Evolutionary conservation across 495 filamentous ascomycete genomes (phyloP), one percentile per base, ranked within the genome.

Genomic region (Penicillium flavigenum): DNA sequence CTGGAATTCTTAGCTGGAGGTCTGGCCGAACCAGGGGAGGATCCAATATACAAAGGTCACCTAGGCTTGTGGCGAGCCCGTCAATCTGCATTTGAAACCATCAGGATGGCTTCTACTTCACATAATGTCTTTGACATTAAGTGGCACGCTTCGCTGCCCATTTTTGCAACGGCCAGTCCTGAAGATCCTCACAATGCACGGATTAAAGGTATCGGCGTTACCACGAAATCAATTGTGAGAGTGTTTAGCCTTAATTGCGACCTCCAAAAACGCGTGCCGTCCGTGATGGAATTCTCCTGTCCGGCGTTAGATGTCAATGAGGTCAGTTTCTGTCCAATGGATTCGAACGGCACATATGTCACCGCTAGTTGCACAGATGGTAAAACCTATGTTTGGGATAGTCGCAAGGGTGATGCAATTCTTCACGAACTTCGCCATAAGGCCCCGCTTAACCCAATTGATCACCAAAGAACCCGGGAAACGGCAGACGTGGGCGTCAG

Each of bases 351-450:
- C 22, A 76, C 80, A 26, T 87, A 92, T 58, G 65, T 96, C 29
- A 88, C 91, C 2, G 89, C 89, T 4, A 88, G 89, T 11, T 94
- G 91, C 63, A 98, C 94, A 0, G 84, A 93, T 65, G 88, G 91
- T 2, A 83, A 78, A 6, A 88, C 87, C 0, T 92, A 95, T 63
- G 80, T 97, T 3, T 98, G 90, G 89, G 94, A 98, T 65, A 76
- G 79, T 10, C 84, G 91, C 0, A 77, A 74, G 11, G 76, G 76
- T 0, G 65, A 75, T 14, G 51, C 73, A 42, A 75, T 85, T 1
- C 78, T 97, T 24, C 88, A 89, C 63, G 69, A 79, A 20, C 76
- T 98, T 0, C 52, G 68, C 8, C 94, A 98, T 65, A 89, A 85
- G 1, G 75, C 76, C 1, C 82, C 91, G 0, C 64, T 92, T 1